Conservation (phyloP, 2,329 filamentous ascomycete genomes). For the Pseudogymnoascus sp. region DNA sequence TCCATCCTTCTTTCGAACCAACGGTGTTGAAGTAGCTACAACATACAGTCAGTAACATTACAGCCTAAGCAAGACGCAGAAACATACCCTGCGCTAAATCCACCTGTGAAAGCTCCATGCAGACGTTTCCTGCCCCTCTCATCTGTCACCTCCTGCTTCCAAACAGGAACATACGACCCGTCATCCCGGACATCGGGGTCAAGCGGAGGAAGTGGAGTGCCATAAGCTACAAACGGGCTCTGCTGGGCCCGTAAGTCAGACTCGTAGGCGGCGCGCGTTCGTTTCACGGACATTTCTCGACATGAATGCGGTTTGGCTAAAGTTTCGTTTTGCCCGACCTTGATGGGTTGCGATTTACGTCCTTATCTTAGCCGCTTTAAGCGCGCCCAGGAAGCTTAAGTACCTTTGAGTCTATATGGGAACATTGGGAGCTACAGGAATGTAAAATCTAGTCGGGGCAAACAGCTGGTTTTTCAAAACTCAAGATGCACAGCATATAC, state of each 20-base stretch:
- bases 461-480: not conserved
- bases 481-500: not conserved
- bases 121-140: constrained; percentile 83
- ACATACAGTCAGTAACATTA: constrained; percentile 15
- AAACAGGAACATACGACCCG: constrained; percentile 87
- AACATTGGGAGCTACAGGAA: not conserved
- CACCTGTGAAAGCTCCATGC: constrained; percentile 93
- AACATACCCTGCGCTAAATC: constrained; percentile 86
- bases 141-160: constrained; percentile 96
- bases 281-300: constrained; percentile 65
- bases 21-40: constrained; percentile 92
- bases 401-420: not conserved
- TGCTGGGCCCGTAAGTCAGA: constrained; percentile 59
- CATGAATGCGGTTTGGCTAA: constrained; percentile 15
- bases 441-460: not conserved
- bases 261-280: constrained; percentile 71
- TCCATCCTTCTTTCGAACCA: constrained; percentile 97
- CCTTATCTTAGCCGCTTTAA: constrained; percentile 11
- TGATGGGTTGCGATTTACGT: constrained; percentile 2
- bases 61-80: constrained; percentile 23
- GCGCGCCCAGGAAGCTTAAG: constrained; percentile 8
- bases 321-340: constrained; percentile 9
- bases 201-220: constrained; percentile 73
- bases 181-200: constrained; percentile 76
- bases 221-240: constrained; percentile 71